phyloP scores from a whole-genome alignment of 208 protist species.

The Trypanosoma grayi region DNA sequence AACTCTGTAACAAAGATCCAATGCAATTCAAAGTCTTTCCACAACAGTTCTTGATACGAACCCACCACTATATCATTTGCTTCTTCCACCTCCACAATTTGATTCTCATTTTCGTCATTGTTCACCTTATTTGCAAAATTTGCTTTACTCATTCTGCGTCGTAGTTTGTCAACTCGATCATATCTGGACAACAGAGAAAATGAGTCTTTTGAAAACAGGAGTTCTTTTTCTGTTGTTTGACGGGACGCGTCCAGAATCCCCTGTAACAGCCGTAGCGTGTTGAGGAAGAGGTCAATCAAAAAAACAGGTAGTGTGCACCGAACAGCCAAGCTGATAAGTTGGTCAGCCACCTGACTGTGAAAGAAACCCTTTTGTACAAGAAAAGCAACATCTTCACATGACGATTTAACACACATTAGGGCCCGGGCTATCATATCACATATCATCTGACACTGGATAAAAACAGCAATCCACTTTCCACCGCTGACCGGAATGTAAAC shows the following conservation, averaged over 20 bases:
- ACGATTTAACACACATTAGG: slow-evolving; percentile 82
- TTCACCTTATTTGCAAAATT: slow-evolving; percentile 7
- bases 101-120: slow-evolving; percentile 4
- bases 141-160: slow-evolving; percentile 41
- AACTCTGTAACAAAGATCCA: slow-evolving; percentile 88
- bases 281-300: slow-evolving; percentile 83
- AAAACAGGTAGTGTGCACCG: slow-evolving; percentile 80
- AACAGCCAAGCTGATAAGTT: slow-evolving; percentile 70
- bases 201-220: slow-evolving; percentile 68
- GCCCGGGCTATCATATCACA: slow-evolving; percentile 79
- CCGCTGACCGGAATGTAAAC: slow-evolving; percentile 82
- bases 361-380: slow-evolving; percentile 90
- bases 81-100: slow-evolving; percentile 26
- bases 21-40: slow-evolving; percentile 89
- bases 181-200: slow-evolving; percentile 88
- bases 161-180: slow-evolving; percentile 82
- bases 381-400: slow-evolving; percentile 87
- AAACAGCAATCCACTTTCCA: slow-evolving; percentile 77
- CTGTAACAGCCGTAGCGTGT: slow-evolving; percentile 82
- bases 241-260: slow-evolving; percentile 75
- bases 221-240: slow-evolving; percentile 38
- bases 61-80: slow-evolving; percentile 70
- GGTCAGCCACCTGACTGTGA: slow-evolving; percentile 76
- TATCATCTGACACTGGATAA: slow-evolving; percentile 91
- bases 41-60: slow-evolving; percentile 81